Conservation (phyloP, 305 asterid species). For the Salvia sclarea region DNA sequence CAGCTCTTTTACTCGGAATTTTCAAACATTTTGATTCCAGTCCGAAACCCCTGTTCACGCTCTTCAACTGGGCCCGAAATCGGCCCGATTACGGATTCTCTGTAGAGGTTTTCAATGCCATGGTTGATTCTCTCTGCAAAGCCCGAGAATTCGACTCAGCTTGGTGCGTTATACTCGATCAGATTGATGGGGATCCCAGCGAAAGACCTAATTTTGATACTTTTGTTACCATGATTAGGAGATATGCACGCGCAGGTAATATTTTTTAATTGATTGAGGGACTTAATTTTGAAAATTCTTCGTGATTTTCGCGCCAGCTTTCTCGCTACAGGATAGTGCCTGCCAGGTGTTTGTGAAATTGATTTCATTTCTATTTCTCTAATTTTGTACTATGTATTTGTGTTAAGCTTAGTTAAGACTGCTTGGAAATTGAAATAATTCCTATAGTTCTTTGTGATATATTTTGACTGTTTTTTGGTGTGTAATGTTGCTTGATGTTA, state of each 20-base stretch:
- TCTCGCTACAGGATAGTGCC: conserved; percentile 6
- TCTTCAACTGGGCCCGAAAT: conserved; percentile 70
- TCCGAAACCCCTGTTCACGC: conserved; percentile 66
- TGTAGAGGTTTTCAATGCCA: conserved; percentile 51
- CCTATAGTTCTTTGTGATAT: background rate
- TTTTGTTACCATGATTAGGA: conserved; percentile 64
- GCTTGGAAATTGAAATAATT: background rate
- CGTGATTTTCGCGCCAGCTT: background rate
- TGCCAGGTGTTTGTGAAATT: conserved; percentile 4
- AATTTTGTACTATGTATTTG: background rate
- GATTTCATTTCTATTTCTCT: background rate
- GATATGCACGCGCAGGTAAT: conserved; percentile 78
- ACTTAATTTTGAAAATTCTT: background rate
- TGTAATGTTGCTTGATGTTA: conserved; percentile 15
- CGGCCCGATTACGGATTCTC: conserved; percentile 52
- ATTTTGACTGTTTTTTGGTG: conserved; percentile 1
- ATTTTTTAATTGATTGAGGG: background rate
- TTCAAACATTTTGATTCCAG: conserved; percentile 65
- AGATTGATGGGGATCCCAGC: conserved; percentile 36
- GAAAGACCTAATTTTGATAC: conserved; percentile 55
- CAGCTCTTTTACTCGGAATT: conserved; percentile 47
- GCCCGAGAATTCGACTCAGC: conserved; percentile 75
- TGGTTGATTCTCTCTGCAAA: conserved; percentile 67
- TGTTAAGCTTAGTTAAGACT: background rate
- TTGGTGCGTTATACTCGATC: conserved; percentile 64